Evolutionary conservation across 1,284 basidiomycete species (phyloP), one percentile per base, ranked within the genome.

Genomic region (Ustilago xerochloae): DNA sequence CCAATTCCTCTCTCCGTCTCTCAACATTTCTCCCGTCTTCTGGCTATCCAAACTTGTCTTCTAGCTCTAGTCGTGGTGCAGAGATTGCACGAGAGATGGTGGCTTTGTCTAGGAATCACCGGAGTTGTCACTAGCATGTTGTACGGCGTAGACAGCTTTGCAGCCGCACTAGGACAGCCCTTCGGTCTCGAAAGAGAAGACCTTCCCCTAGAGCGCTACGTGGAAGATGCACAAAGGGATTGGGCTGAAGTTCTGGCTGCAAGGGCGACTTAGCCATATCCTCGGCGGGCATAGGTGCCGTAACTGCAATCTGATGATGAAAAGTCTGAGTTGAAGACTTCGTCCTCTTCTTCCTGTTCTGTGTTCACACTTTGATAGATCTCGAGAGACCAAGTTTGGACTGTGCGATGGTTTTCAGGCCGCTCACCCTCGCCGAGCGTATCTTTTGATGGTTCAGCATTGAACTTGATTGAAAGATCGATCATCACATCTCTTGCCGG

Each of bases 71-170:
- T 70, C 30, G 62, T 75, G 22, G 66, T 66, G 35, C 58, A 75
- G 28, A 43, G 24, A 22, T 29, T 75, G 28, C 22, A 47, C 18
- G 46, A 61, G 24, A 15, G 36, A 0, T 61, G 60, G 49, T 56
- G 63, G 63, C 46, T 75, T 32, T 59, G 59, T 22, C 22, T 51
- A 1, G 29, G 35, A 2, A 52, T 69, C 8, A 50, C 49, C 0
- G 63, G 33, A 5, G 35, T 70, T 10, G 71, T 70, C 29, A 69
- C 71, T 6, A 52, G 54, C 18, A 75, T 75, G 71, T 28, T 75
- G n/a, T 75, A 75, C 28, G 71, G 66, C 6, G 66, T 75, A 2
- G 71, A 75, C 32, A 65, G 62, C 29, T 69, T 75, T 12, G 66
- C 71, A 18, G 66, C 71, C 3, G 65, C 30, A 22, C 24, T 75